Base-by-base conservation (phyloP, 2,329 filamentous ascomycete species). In the Paecilomyces formosus region DNA sequence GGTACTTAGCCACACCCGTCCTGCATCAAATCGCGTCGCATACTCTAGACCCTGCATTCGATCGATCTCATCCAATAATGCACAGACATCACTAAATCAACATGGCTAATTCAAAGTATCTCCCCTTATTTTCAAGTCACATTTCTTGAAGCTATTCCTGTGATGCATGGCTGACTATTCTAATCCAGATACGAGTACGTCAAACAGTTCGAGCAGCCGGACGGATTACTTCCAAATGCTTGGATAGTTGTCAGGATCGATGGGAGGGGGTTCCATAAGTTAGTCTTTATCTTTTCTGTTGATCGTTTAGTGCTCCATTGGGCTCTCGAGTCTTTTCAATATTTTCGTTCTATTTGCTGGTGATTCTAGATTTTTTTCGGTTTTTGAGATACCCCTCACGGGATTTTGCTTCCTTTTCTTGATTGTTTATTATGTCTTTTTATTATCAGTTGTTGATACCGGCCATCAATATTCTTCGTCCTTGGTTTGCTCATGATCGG, bases 241-340 rank as follows among this genome's bases (percentile, higher is more conserved):
- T 99, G 92, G 92, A 88, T 97, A 58, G 91, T 97, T 21, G 87
- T 99, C 58, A 87, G 94, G 60, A 87, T 99, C 68, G 94, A 99
- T 76, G 94, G 94, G 24, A 84, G 93, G 63, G 92, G 92, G 18
- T 99, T 99, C 76, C 94, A 92, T 68, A 97, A 96, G 91, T 95
- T 78, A 71, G 74, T 70, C 28, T 28, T 35, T 49, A 24, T 50
- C 58, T 55, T 35, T 56, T 55, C 60, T 26, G 56, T 45, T 31
- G 22, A 61, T 61, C 55, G 24, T 26, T 4, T 26, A 26, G 3
- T 26, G 3, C 24, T 1, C 24, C 50, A 45, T 31, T 58, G 33
- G 24, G 3, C 26, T 24, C 26, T 35, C 22, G 51, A 12, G 49
- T 50, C 51, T 50, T 26, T 59, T 15, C 24, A 22, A 11, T 51